phyloP scores from a whole-genome alignment of 306 rosid species.

The Bauhinia variegata region DNA sequence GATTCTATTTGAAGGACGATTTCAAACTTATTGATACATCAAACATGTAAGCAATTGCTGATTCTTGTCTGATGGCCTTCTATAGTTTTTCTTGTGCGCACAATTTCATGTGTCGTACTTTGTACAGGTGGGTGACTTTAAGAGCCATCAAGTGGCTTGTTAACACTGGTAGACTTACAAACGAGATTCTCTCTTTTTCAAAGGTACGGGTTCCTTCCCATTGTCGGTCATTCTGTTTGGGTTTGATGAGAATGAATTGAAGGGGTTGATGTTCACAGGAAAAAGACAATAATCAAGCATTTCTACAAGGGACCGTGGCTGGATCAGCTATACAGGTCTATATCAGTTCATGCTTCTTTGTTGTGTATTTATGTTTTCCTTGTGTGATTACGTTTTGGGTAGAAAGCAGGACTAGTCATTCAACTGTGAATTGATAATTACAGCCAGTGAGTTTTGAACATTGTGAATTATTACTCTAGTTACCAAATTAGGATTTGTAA shows the following conservation, averaged over 20 bases:
- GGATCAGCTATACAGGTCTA: constrained; percentile 56
- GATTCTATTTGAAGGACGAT: constrained; percentile 50
- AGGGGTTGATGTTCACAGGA: constrained; percentile 39
- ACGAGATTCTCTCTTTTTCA: constrained; percentile 32
- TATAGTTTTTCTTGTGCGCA: constrained; percentile 17
- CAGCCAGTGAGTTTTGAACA: constrained; percentile 17
- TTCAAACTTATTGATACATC: constrained; percentile 69
- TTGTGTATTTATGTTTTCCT: no score
- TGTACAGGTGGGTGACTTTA: constrained; percentile 69
- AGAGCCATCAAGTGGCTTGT: constrained; percentile 59
- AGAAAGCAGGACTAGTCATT: constrained; percentile 12
- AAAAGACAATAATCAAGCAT: constrained; percentile 42
- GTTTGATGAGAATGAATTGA: constrained; percentile 35
- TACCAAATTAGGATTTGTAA: not conserved
- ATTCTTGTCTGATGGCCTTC: constrained; percentile 23
- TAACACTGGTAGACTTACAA: constrained; percentile 49
- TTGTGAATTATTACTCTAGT: not conserved
- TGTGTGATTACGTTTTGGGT: constrained; percentile 22
- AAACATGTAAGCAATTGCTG: constrained; percentile 56
- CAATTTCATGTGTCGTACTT: constrained; percentile 4
- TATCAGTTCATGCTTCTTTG: constrained; percentile 19
- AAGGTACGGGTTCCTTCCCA: constrained; percentile 51
- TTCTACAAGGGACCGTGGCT: constrained; percentile 47
- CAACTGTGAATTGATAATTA: constrained; percentile 9
- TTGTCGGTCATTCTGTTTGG: constrained; percentile 1